Percentiles rank a stretch among this genome's conserved stretches.
Evolutionary conservation across 2,329 filamentous ascomycete genomes (phyloP).

Genomic region (Sporothrix mexicana): DNA sequence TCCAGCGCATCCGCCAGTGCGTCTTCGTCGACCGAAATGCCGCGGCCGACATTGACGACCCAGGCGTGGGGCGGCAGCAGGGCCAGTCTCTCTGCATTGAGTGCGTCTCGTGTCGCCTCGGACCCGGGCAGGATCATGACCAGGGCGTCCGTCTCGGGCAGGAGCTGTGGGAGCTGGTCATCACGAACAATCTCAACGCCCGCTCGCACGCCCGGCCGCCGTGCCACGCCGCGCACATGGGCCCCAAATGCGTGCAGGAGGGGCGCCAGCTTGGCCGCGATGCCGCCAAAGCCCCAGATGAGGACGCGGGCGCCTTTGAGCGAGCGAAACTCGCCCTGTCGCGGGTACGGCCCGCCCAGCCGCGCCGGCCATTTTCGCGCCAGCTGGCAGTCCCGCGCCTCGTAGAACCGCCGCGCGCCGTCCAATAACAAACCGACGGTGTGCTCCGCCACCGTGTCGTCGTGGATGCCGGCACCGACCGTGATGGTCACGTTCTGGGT

Average conservation of each 20-base stretch:
- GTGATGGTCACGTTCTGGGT: background rate
- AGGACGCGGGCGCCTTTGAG: background rate
- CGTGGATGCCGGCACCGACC: conserved; percentile 11
- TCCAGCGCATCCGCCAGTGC: background rate
- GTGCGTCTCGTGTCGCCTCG: background rate
- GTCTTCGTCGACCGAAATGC: background rate
- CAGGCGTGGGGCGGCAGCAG: background rate
- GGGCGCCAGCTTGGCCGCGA: conserved; percentile 1
- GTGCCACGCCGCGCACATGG: background rate
- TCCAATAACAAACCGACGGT: conserved; percentile 48
- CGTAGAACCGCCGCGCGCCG: conserved; percentile 49
- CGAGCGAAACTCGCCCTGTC: background rate
- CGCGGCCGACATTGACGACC: conserved; percentile 14
- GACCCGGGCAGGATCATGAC: conserved; percentile 9
- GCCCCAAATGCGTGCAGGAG: background rate
- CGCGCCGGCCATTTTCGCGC: conserved; percentile 52
- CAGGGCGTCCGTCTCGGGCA: conserved; percentile 7
- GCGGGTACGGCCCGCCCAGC: conserved; percentile 29
- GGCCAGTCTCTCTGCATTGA: background rate
- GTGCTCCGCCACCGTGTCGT: conserved; percentile 6
- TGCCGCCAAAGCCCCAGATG: conserved; percentile 1
- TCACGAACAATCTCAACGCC: background rate
- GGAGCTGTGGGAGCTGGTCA: background rate
- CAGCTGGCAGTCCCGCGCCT: conserved; percentile 53
- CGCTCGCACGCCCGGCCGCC: conserved; percentile 2